Base-by-base conservation (phyloP, 148 eudicot species). In the Fagopyrum tataricum region DNA sequence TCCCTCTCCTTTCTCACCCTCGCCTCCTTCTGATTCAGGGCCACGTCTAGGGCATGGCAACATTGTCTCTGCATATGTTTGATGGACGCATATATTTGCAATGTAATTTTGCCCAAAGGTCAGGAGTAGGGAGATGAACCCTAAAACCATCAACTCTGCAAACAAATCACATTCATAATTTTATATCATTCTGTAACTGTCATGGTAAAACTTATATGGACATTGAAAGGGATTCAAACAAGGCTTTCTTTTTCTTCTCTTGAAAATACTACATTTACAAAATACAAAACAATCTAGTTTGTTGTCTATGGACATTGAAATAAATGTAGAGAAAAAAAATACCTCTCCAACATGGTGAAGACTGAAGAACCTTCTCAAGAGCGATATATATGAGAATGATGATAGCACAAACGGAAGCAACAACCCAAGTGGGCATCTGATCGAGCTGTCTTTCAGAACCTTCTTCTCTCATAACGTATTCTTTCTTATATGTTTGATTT, bases 131-230 rank as follows among this genome's bases (percentile, higher is more conserved):
- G 98, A 93, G 55, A 93, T 93, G 84, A 93, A 93, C 70, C 98
- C 98, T 71, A 93, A 82, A 56, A 91, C 72, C 98, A 93, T 93
- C 91, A 93, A 81, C 85, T 93, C 98, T 93, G 87, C 84, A 78
- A 53, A 46, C 46, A 70, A 23, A 14, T 24, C n/a, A 67, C 49
- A 18, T 42, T 42, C 26, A n/a, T n/a, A 70, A 44, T 1, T 31
- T 39, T 64, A 64, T n/a, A n/a, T n/a, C n/a, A n/a, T n/a, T n/a
- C n/a, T n/a, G 18, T 13, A 49, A 24, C 12, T 59, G 4, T 59
- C 39, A 56, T 53, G 59, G 23, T 53, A 17, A 2, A 6, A 5
- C 3, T 4, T 18, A 4, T 56, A 24, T 73, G 64, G 53, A 15
- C 61, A 40, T 73, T 31, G 10, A 48, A 37, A 73, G 75, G 41